Percentiles rank a stretch among this genome's conserved stretches.
Conservation (phyloP, 148 eudicot species). For the Fagopyrum tataricum region DNA sequence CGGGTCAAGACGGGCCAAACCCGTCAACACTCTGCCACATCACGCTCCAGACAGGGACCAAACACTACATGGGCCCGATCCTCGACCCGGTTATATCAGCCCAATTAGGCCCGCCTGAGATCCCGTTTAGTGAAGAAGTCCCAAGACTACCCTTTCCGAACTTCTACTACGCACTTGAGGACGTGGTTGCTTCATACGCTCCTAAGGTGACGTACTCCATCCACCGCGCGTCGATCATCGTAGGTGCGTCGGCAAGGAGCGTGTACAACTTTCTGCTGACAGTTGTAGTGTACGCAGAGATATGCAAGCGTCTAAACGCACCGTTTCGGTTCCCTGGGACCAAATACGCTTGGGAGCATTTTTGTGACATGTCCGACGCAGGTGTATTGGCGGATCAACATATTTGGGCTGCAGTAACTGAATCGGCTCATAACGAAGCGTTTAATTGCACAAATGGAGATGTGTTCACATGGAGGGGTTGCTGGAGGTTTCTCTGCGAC, state of each 20-base stretch:
- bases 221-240: conserved; percentile 29
- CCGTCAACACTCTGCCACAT: conserved; percentile 31
- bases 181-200: conserved; percentile 20
- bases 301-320: conserved; percentile 28
- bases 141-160: conserved; percentile 29
- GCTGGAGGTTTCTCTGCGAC: conserved; percentile 36
- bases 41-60: conserved; percentile 32
- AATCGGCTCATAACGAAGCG: conserved; percentile 30
- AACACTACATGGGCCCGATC: conserved; percentile 33
- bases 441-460: conserved; percentile 51
- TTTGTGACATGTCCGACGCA: conserved; percentile 31
- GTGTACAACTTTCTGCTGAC: conserved; percentile 26
- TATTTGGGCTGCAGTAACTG: conserved; percentile 32
- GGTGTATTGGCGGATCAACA: conserved; percentile 47
- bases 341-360: conserved; percentile 33
- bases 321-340: conserved; percentile 31
- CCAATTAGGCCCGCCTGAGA: conserved; percentile 19
- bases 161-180: conserved; percentile 40
- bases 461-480: conserved; percentile 43
- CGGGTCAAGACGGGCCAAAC: neutral
- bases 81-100: conserved; percentile 4
- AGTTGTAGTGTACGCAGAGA: conserved; percentile 31
- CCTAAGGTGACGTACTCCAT: conserved; percentile 24
- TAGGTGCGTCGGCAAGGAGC: conserved; percentile 41
- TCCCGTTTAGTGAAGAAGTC: conserved; percentile 32